Evolutionary conservation across 2,329 filamentous ascomycete species (phyloP).

Genomic region (Ascochyta lentis): DNA sequence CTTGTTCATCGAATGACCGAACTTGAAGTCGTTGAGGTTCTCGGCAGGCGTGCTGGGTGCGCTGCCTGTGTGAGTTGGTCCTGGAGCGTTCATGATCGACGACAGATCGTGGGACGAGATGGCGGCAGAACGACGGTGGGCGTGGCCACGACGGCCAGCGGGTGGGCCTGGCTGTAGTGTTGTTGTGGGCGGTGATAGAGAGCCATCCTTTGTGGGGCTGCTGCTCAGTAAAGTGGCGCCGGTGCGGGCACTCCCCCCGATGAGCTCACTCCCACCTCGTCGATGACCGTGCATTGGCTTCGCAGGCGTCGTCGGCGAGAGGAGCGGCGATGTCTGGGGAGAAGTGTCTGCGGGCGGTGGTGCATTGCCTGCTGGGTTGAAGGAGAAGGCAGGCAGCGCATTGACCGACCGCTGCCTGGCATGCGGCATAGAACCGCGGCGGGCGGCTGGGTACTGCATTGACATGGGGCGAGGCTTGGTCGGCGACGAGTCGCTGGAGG

Average conservation of each 20-base stretch:
- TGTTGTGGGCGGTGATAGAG: constrained; percentile 63
- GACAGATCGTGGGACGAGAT: constrained; percentile 85
- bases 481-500: constrained; percentile 39
- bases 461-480: constrained; percentile 48
- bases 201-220: constrained; percentile 72
- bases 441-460: constrained; percentile 44
- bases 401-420: constrained; percentile 51
- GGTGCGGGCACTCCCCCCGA: constrained; percentile 70
- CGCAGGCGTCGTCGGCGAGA: constrained; percentile 54
- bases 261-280: constrained; percentile 84
- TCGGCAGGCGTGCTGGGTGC: constrained; percentile 67
- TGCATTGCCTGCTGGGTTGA: constrained; percentile 54
- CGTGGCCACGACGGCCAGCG: constrained; percentile 70
- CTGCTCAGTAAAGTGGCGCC: constrained; percentile 67
- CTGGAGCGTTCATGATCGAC: constrained; percentile 68
- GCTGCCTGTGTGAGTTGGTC: constrained; percentile 64
- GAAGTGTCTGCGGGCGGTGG: constrained; percentile 38
- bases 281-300: constrained; percentile 67
- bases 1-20: constrained; percentile 46
- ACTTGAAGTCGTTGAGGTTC: constrained; percentile 52
- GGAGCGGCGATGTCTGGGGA: constrained; percentile 49
- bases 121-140: constrained; percentile 79
- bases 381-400: constrained; percentile 57
- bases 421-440: constrained; percentile 44
- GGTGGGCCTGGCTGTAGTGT: constrained; percentile 58